Conservation (phyloP, 345 rosid species). For the Mercurialis annua region DNA sequence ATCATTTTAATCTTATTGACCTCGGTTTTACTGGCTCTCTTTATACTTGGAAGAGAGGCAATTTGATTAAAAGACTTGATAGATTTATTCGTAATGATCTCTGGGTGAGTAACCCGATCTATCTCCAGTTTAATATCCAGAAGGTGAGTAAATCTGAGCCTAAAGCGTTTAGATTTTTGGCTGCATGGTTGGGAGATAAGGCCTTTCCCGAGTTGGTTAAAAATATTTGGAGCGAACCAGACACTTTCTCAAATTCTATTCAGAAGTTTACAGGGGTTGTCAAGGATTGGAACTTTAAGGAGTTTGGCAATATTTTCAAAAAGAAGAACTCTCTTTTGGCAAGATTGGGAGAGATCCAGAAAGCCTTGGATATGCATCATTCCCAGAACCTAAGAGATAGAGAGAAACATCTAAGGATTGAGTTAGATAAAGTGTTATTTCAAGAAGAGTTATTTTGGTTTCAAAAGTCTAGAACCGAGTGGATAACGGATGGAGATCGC, state of each 20-base stretch:
- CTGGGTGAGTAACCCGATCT: too few relatives aligned
- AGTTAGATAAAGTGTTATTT: rapidly evolving
- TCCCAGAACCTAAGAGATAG: rapidly evolving
- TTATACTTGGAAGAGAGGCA: neutral
- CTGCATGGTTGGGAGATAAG: neutral
- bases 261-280: neutral
- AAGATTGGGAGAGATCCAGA: neutral
- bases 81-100: neutral
- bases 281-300: neutral
- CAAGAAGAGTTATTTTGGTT: neutral
- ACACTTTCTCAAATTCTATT: too few relatives aligned
- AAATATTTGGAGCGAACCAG: rapidly evolving
- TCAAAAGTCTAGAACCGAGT: neutral
- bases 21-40: neutral
- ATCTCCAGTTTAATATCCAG: too few relatives aligned
- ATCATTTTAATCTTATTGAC: neutral
- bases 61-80: neutral
- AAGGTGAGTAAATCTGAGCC: too few relatives aligned
- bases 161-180: neutral
- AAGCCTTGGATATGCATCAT: neutral
- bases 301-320: neutral
- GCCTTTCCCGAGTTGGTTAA: neutral
- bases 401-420: too few relatives aligned
- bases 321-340: neutral
- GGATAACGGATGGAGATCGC: neutral